phyloP scores from a whole-genome alignment of 495 filamentous ascomycete species.

The Wilcoxina mikolae region DNA sequence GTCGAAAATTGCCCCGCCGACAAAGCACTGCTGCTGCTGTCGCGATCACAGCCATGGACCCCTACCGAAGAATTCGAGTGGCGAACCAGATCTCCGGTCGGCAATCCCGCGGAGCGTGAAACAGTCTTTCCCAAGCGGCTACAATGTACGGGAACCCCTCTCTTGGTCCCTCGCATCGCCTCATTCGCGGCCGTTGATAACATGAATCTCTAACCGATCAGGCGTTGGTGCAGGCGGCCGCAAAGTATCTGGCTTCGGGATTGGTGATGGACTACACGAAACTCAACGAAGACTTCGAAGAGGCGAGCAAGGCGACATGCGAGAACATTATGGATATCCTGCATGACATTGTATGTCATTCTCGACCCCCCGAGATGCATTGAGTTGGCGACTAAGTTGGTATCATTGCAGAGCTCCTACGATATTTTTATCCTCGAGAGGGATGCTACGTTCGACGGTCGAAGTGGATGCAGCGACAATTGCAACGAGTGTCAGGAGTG shows the following conservation, averaged over 20 bases:
- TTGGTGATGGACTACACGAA: background rate
- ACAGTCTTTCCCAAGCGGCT: background rate
- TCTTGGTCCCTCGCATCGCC: background rate
- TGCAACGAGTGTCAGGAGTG: slow-evolving; percentile 1
- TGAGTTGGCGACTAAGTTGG: background rate
- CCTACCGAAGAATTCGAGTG: background rate
- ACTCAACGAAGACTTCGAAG: background rate
- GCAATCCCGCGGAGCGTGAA: background rate
- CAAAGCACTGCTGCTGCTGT: slow-evolving; percentile 3
- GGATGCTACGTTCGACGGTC: background rate
- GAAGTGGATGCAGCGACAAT: background rate
- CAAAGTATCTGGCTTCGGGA: slow-evolving; percentile 1
- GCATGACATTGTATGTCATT: slow-evolving; percentile 1
- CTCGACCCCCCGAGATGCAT: background rate
- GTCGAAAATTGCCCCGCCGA: background rate
- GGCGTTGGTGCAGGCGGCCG: background rate
- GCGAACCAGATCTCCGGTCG: background rate
- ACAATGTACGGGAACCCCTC: background rate
- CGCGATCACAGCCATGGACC: background rate
- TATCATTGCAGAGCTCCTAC: background rate
- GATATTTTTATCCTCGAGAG: slow-evolving; percentile 1
- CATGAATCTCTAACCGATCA: background rate
- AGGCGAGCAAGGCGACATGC: background rate
- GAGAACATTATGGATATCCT: slow-evolving; percentile 3
- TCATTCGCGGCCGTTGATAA: background rate